phyloP scores from a whole-genome alignment of 352 stramenopile species.

The Globisporangium sylvaticum region DNA sequence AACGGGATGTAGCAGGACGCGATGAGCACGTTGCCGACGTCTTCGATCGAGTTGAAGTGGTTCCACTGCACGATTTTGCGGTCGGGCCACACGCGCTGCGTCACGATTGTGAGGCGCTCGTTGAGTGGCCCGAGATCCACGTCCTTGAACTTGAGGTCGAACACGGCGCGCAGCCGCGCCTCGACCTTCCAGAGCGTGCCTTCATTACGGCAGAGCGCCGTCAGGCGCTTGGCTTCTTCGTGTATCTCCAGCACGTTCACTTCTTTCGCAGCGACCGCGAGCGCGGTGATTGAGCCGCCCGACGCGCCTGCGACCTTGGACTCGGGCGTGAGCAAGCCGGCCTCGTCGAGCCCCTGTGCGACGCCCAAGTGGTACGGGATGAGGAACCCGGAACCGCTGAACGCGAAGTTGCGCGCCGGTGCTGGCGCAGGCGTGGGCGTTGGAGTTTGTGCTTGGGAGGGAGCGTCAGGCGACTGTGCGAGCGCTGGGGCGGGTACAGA shows the following conservation, averaged over 20 bases:
- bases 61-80: conserved; percentile 45
- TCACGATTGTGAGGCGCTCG: conserved; percentile 61
- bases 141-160: conserved; percentile 46
- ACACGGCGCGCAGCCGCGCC: conserved; percentile 46
- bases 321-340: conserved; percentile 35
- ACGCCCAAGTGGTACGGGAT: conserved; percentile 79
- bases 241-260: conserved; percentile 50
- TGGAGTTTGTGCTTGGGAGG: neutral
- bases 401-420: conserved; percentile 53
- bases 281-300: conserved; percentile 59
- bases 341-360: conserved; percentile 47
- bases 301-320: conserved; percentile 74
- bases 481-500: neutral
- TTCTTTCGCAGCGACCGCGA: conserved; percentile 49
- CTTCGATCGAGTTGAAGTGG: conserved; percentile 51
- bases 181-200: conserved; percentile 73
- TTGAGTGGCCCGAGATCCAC: conserved; percentile 35
- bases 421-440: neutral
- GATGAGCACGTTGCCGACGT: conserved; percentile 63
- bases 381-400: conserved; percentile 77
- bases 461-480: neutral
- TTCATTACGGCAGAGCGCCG: conserved; percentile 37
- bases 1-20: conserved; percentile 78
- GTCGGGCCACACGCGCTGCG: conserved; percentile 66
- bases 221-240: conserved; percentile 56